Conservation (phyloP, 176 grass and related monocot genomes). For the Oryza meridionalis region DNA sequence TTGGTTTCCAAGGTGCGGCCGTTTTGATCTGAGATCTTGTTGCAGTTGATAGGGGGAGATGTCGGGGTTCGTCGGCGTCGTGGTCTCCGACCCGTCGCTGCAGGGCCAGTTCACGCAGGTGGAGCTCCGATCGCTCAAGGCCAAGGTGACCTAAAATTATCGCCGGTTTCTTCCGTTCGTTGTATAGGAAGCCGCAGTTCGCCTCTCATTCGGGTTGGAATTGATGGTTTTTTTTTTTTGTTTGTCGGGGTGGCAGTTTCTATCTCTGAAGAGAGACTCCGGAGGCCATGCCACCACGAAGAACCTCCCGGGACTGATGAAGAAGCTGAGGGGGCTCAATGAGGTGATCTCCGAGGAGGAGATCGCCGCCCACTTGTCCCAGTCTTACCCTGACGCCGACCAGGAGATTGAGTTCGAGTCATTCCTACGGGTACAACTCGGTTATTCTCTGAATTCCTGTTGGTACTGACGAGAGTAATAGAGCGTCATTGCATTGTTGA, state of each 20-base stretch:
- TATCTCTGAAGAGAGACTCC: conserved; percentile 66
- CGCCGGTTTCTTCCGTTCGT: not conserved
- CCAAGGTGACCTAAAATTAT: conserved; percentile 63
- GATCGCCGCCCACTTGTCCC: conserved; percentile 61
- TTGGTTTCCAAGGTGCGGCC: not conserved
- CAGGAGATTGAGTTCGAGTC: conserved; percentile 93
- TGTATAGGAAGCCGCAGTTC: not conserved
- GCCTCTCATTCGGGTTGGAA: not conserved
- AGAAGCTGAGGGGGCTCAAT: conserved; percentile 78
- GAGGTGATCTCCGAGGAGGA: conserved; percentile 71
- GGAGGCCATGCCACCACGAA: conserved; percentile 74
- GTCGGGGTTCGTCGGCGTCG: conserved; percentile 85
- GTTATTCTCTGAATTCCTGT: not conserved
- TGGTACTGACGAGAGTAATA: not conserved
- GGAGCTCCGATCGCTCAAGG: conserved; percentile 87
- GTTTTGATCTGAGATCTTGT: conserved; percentile 44
- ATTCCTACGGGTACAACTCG: conserved; percentile 71
- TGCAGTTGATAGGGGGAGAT: conserved; percentile 47
- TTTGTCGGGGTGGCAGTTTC: conserved; percentile 52
- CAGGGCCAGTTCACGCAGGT: conserved; percentile 99
- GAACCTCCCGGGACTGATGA: conserved; percentile 79
- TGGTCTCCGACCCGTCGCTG: conserved; percentile 94
- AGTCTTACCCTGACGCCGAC: conserved; percentile 63
- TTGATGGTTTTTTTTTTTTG: conserved; percentile 15
- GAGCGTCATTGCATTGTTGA: not conserved